Base-by-base conservation (phyloP, 2,329 filamentous ascomycete species). In the Microdochium bolleyi region DNA sequence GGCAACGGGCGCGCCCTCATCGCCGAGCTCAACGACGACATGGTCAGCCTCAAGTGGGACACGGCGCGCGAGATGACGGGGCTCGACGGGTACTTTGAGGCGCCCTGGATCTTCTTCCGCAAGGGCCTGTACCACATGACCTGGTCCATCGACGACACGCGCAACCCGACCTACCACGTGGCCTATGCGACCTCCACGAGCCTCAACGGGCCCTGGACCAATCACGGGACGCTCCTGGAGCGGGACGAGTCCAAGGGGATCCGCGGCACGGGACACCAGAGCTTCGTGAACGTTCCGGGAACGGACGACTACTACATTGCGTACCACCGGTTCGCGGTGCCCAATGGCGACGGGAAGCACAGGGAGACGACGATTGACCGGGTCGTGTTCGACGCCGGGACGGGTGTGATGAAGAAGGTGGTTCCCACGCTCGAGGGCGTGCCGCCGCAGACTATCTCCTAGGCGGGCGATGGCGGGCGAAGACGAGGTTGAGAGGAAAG, bases 281-380 rank as follows among this genome's bases (percentile, higher is more conserved):
- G 72, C 0, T 68, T 76, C 2, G 57, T 76, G 19, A 74, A 75
- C 41, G 67, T 77, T 1, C 74, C 73, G 0, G 70, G 68, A 0
- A 75, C 73, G 1, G 73, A 77, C 54, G 66, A 76, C 24, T 77
- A 74, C 74, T 75, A 74, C 53, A 76, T 78, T 34, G 73, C 67
- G 0, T 77, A 77, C 49, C 74, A 77, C 55, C 68, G 74, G 2
- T 77, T 77, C 52, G 64, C 59, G 2, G 75, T 77, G 24, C 74
- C 74, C 0, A 61, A 64, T 44, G 74, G 75, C 0, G 66, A 73
- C 53, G 75, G 73, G 0, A 74, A 67, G 3, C 62, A 67, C 49
- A 59, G 73, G 0, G 73, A 76, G 64, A 69, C 66, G 2, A 71
- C 71, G 0, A 70, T 77, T 46, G 74, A 77, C 49, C 55, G 57